phyloP scores from a whole-genome alignment of 2,329 filamentous ascomycete species.

The Didymella arachidicola region DNA sequence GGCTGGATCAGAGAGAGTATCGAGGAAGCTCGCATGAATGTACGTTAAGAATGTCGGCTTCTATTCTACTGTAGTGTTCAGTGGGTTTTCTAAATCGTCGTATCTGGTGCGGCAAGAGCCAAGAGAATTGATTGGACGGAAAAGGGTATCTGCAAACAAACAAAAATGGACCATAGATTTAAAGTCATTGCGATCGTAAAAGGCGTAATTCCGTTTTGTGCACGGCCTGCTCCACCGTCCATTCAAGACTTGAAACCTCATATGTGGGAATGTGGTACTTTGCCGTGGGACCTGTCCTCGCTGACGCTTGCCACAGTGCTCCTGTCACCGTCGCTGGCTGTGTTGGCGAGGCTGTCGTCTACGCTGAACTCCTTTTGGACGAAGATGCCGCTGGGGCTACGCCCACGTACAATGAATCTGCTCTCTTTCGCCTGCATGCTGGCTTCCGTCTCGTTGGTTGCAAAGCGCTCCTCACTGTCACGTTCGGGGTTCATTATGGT shows the following conservation, averaged over 20 bases:
- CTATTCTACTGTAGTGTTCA: no score
- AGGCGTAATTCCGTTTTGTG: background rate
- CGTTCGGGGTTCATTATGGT: conserved; percentile 21
- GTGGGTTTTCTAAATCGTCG: background rate
- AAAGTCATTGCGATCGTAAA: background rate
- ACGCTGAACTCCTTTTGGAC: conserved; percentile 34
- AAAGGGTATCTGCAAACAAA: conserved; percentile 9
- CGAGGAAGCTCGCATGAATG: no score
- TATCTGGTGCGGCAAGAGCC: background rate
- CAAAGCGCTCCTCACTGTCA: conserved; percentile 30
- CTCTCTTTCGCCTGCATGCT: background rate
- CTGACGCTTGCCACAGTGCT: conserved; percentile 21
- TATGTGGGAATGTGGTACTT: conserved; percentile 26
- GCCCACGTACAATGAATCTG: conserved; percentile 7
- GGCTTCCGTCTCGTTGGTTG: conserved; percentile 1
- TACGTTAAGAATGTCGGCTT: no score
- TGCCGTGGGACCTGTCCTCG: conserved; percentile 24
- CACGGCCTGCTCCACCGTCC: background rate
- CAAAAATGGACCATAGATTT: background rate
- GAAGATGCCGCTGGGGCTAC: conserved; percentile 27
- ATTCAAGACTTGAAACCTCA: conserved; percentile 7
- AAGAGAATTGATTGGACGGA: background rate
- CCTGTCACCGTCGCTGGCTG: conserved; percentile 18
- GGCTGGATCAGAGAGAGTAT: background rate
- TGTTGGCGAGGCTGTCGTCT: conserved; percentile 18